Percentiles rank a stretch among this genome's conserved stretches.
Evolutionary conservation across 2,329 filamentous ascomycete species (phyloP).

Genomic region (Aureobasidium melanogenum): DNA sequence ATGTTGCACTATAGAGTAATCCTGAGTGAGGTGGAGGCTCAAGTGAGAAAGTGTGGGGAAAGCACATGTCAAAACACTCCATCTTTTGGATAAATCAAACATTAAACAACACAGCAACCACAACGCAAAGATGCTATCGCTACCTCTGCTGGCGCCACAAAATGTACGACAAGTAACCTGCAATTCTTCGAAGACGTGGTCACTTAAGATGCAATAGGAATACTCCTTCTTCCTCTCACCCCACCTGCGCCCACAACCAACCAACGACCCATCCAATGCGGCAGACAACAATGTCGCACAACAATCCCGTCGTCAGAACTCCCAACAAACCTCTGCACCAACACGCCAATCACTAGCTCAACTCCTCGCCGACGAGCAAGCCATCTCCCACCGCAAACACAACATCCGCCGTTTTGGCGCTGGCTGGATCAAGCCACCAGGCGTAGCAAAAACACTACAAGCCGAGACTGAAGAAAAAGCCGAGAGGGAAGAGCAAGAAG

Average conservation of each 20-base stretch:
- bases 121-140: conserved; percentile 28
- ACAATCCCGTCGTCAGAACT: conserved; percentile 12
- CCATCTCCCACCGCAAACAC: conserved; percentile 64
- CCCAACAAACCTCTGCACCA: conserved; percentile 24
- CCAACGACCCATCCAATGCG: not conserved
- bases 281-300: not conserved
- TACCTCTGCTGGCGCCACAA: conserved; percentile 60
- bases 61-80: conserved; percentile 7
- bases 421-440: conserved; percentile 83
- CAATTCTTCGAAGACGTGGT: not conserved
- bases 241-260: not conserved
- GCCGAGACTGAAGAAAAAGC: conserved; percentile 82
- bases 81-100: not conserved
- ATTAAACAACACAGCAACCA: not conserved
- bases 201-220: conserved; percentile 1
- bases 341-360: conserved; percentile 55
- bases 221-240: conserved; percentile 13
- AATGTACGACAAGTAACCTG: conserved; percentile 44
- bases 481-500: conserved; percentile 78
- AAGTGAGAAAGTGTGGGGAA: not conserved
- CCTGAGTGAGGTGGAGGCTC: not conserved
- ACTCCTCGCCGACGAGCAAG: conserved; percentile 67
- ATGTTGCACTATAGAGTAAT: not conserved
- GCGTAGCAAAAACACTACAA: conserved; percentile 79
- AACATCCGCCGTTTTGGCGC: conserved; percentile 83